Evolutionary conservation across 1,284 basidiomycete genomes (phyloP).

Genomic region (Trametes versicolor): DNA sequence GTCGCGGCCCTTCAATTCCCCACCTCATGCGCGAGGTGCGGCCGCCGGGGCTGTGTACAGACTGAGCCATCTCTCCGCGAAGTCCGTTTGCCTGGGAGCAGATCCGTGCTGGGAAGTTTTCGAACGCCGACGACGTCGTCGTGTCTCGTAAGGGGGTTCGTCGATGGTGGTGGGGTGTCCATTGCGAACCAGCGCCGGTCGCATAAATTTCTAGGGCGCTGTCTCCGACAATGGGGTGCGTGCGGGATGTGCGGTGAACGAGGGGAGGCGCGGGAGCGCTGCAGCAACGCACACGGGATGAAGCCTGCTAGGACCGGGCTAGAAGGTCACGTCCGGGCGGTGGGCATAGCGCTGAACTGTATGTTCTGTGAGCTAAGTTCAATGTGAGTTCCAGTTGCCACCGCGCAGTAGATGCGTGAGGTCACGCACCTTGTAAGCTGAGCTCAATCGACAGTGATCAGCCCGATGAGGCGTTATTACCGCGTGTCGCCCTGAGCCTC

Average conservation of each 20-base stretch:
- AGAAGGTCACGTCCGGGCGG: background rate
- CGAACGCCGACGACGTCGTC: background rate
- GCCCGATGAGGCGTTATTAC: conserved; percentile 11
- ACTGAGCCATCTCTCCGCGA: background rate
- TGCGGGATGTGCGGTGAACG: background rate
- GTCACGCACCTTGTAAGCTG: background rate
- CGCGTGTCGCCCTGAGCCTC: background rate
- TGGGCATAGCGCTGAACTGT: background rate
- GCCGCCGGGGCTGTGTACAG: background rate
- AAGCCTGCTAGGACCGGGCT: background rate
- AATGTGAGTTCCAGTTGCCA: background rate
- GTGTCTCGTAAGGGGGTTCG: background rate
- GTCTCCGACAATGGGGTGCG: background rate
- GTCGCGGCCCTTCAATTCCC: background rate
- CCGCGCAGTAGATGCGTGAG: too few relatives aligned
- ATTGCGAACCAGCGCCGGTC: background rate
- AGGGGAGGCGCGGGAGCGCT: background rate
- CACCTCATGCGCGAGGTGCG: background rate
- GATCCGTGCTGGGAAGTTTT: background rate
- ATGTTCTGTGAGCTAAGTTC: background rate
- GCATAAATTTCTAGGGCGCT: background rate
- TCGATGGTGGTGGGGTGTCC: background rate
- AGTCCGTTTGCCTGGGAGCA: background rate
- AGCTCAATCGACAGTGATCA: background rate
- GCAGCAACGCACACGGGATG: background rate